phyloP scores from a whole-genome alignment of 192 early-diverging fungal species.

The Thamnidium elegans region DNA sequence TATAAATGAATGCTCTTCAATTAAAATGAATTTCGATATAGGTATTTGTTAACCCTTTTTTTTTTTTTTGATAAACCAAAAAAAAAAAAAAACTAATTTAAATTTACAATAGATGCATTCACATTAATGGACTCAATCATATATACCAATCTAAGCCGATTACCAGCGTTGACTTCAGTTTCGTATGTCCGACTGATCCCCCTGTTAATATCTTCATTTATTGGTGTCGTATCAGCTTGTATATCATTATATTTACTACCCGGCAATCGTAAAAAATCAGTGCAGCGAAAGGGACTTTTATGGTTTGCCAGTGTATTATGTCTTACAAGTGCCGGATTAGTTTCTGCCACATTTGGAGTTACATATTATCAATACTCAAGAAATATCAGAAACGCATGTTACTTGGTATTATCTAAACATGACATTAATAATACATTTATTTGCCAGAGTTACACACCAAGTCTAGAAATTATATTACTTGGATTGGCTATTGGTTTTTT shows the following conservation, averaged over 20 bases:
- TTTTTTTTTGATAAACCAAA: neutral
- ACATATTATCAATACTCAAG: constrained; percentile 5
- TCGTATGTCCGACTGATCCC: constrained; percentile 15
- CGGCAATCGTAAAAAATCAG: neutral
- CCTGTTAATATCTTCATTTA: neutral
- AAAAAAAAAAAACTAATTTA: neutral
- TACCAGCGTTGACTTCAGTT: neutral
- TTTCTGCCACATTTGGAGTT: neutral
- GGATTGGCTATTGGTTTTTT: neutral
- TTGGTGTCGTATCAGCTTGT: neutral
- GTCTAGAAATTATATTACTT: constrained; percentile 5
- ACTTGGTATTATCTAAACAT: too few relatives aligned
- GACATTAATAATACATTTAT: neutral
- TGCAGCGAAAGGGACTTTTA: neutral
- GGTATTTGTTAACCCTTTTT: constrained; percentile 8
- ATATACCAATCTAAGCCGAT: too few relatives aligned
- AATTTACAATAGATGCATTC: neutral
- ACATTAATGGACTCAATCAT: too few relatives aligned
- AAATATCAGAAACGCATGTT: constrained; percentile 2
- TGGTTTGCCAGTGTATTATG: neutral
- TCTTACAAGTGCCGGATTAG: constrained; percentile 1
- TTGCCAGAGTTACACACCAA: constrained; percentile 1
- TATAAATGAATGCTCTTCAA: constrained; percentile 1
- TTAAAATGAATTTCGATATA: constrained; percentile 11
- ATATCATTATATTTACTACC: neutral